Evolutionary conservation across 148 eudicot species (phyloP), one percentile per base, ranked within the genome.

Genomic region (Agrostemma githago): DNA sequence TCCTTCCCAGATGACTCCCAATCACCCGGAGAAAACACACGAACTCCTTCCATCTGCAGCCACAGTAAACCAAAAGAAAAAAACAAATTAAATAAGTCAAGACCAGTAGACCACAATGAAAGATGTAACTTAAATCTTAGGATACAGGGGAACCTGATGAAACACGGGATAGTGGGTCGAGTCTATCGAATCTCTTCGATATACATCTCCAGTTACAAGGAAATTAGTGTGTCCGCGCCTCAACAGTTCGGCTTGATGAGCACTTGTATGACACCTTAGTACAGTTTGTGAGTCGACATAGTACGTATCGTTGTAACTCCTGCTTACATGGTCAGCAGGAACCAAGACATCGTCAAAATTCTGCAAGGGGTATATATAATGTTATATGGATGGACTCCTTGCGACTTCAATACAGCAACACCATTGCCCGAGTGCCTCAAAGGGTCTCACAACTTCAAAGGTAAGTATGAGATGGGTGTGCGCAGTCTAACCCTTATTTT

Each of bases 341-440:
- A 95, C 98, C 87, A 95, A 88, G 72, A 95, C 97, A 81, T 95
- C 99, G 79, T 95, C 99, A 86, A 95, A 95, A 81, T 95, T 95
- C 99, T 95, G 94, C 87, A 89, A 68, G 85, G 77, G 75, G 76
- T 73, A 51, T 60, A 74, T 70, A 19, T 65, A 76, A 72, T 6
- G 46, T 77, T 75, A 83, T 46, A 76, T 3, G 70, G 77, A 46
- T 71, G 37, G 56, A 67, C 19, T 6, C 15, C 65, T 37, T 2
- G 9, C 1, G n/a, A 37, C 37, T 60, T 19, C 34, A 60, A 19
- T 17, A 26, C 34, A 26, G 34, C 34, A 26, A 26, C 34, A 26
- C 34, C 34, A 26, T 26, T 1, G 34, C 34, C 34, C 34, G 34
- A 26, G 34, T 26, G 34, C 34, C 34, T 26, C 34, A 26, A 26